phyloP scores from a whole-genome alignment of 305 asterid genomes.

The Fraxinus platypoda region DNA sequence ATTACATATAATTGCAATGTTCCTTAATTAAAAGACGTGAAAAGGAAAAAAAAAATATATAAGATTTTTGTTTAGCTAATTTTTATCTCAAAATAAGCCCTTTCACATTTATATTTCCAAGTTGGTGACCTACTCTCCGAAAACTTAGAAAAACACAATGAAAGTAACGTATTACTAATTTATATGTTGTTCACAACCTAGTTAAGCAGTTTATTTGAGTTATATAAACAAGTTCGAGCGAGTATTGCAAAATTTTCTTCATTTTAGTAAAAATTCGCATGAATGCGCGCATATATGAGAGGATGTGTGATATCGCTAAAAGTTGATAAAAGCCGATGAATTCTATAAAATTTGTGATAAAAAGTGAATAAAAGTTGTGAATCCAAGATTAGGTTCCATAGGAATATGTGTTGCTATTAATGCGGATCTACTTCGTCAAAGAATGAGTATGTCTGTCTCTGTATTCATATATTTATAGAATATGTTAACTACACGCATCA shows the following conservation, averaged over 20 bases:
- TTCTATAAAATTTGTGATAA: neutral
- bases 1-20: neutral
- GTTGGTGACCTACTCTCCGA: constrained; percentile 29
- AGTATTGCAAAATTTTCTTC: neutral
- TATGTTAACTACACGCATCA: constrained; percentile 10
- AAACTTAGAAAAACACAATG: neutral
- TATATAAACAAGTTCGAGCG: neutral
- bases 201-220: neutral
- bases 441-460: constrained; percentile 79
- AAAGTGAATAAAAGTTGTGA: neutral
- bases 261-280: neutral
- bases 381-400: constrained; percentile 22
- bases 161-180: neutral
- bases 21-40: neutral
- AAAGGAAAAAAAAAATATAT: neutral
- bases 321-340: too few relatives aligned
- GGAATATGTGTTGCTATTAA: constrained; percentile 39
- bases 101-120: constrained; percentile 7
- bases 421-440: constrained; percentile 51
- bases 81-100: neutral
- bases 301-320: neutral
- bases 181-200: neutral
- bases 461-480: neutral
- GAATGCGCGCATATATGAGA: too few relatives aligned
- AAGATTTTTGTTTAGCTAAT: neutral